A percentile compares a stretch with the other conserved stretches of the same genome.
Evolutionary conservation across 2,329 filamentous ascomycete species (phyloP).

Genomic region (Bipolaris victoriae): DNA sequence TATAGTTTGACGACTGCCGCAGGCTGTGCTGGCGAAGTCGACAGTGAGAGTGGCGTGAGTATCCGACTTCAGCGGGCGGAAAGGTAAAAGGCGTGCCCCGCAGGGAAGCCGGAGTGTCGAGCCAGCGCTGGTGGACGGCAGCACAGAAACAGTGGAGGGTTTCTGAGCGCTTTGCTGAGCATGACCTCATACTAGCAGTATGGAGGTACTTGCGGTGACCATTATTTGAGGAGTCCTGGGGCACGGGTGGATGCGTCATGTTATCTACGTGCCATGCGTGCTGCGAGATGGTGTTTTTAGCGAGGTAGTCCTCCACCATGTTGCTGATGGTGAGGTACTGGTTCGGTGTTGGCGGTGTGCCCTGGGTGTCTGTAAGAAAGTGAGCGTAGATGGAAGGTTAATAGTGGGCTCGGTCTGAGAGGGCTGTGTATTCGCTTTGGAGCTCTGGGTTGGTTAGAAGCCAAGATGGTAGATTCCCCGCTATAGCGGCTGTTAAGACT

Average conservation of each 20-base stretch:
- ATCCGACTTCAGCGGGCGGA: conserved; percentile 37
- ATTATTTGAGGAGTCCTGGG: conserved; percentile 3
- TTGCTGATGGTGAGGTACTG: conserved; percentile 32
- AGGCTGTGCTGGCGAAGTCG: conserved; percentile 33
- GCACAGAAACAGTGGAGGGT: conserved; percentile 26
- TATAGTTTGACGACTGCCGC: conserved; percentile 32
- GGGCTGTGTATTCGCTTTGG: conserved; percentile 24
- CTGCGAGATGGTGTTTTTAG: neutral
- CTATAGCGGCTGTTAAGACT: conserved; percentile 33
- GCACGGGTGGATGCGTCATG: conserved; percentile 14
- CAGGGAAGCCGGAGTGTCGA: conserved; percentile 15
- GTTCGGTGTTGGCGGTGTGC: conserved; percentile 29
- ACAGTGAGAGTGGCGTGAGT: conserved; percentile 26
- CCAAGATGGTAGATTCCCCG: conserved; percentile 29
- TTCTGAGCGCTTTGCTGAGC: conserved; percentile 24
- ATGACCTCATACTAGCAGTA: conserved; percentile 8
- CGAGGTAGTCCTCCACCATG: conserved; percentile 27
- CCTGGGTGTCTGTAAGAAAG: conserved; percentile 28
- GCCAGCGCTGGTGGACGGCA: conserved; percentile 22
- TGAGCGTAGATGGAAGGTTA: conserved; percentile 42
- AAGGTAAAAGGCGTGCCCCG: conserved; percentile 24
- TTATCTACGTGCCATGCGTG: conserved; percentile 31
- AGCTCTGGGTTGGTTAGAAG: conserved; percentile 21
- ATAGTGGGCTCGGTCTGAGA: conserved; percentile 26
- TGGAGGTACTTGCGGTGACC: conserved; percentile 37